Conservation (phyloP, 306 rosid genomes). For the Carpinus fangiana region DNA sequence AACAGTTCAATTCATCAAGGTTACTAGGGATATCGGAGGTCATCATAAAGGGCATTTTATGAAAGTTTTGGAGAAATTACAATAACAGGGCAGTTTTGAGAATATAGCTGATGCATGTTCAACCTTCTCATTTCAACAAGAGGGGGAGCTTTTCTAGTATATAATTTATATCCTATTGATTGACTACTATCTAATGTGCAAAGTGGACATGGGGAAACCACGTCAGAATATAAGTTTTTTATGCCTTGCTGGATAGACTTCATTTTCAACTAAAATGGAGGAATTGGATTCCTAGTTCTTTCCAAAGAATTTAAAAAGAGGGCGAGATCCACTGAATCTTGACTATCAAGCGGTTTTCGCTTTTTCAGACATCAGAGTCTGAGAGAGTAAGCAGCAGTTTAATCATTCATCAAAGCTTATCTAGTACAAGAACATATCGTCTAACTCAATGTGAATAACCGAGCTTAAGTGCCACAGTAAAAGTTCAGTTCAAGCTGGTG, state of each 20-base stretch:
- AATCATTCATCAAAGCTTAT: background rate
- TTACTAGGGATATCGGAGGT: background rate
- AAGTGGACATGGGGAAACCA: too few species aligned
- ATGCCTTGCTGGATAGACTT: too few species aligned
- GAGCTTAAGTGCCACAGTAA: background rate
- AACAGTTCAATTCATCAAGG: background rate
- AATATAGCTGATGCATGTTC: too few species aligned
- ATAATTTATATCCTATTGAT: too few species aligned
- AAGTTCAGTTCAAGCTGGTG: constrained; percentile 9
- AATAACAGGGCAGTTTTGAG: too few species aligned
- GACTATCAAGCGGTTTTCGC: background rate
- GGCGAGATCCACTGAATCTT: background rate
- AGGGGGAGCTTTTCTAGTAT: too few species aligned
- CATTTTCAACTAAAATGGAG: too few species aligned
- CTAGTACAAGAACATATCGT: background rate
- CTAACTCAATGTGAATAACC: background rate
- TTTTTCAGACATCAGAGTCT: background rate
- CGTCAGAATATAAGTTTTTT: too few species aligned
- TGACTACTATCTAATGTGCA: too few species aligned
- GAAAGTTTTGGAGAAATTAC: too few species aligned
- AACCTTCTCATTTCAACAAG: too few species aligned
- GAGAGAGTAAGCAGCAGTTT: background rate
- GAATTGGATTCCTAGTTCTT: too few species aligned
- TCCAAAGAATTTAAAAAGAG: background rate
- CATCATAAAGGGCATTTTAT: background rate